These are phyloP conservation scores for Serendipita indica DNA, from an alignment of 768 basidiomycete species.

Conservation along the genomic window DNA sequence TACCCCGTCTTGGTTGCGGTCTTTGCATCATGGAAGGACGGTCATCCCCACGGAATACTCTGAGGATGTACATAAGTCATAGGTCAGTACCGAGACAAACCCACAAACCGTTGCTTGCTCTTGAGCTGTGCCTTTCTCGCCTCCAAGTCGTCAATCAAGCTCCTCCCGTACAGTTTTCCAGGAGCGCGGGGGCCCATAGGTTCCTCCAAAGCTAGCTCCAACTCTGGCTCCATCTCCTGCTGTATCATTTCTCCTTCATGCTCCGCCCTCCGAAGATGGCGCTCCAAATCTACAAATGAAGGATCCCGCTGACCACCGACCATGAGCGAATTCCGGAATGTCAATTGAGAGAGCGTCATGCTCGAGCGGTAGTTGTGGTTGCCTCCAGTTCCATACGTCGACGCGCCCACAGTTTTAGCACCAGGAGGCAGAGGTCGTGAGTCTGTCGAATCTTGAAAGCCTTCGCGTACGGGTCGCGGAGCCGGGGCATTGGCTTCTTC, in stretches of 20 bases:
- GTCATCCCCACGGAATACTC: slow-evolving; percentile 77
- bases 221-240: slow-evolving; percentile 27
- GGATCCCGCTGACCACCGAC: slow-evolving; percentile 53
- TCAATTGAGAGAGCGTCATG: slow-evolving; percentile 64
- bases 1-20: slow-evolving; percentile 34
- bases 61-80: no score
- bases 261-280: slow-evolving; percentile 50
- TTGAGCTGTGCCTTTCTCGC: slow-evolving; percentile 68
- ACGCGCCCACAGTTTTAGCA: slow-evolving; percentile 42
- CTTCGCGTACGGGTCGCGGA: slow-evolving; percentile 29
- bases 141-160: slow-evolving; percentile 83
- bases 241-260: slow-evolving; percentile 65
- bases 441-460: slow-evolving; percentile 50
- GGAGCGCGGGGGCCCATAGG: slow-evolving; percentile 34
- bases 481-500: slow-evolving; percentile 19
- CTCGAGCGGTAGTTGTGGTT: slow-evolving; percentile 63
- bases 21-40: slow-evolving; percentile 91
- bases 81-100: neutral
- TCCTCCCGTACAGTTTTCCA: slow-evolving; percentile 77
- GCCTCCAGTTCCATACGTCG: slow-evolving; percentile 45
- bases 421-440: slow-evolving; percentile 67
- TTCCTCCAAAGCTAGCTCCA: slow-evolving; percentile 26
- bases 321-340: slow-evolving; percentile 67
- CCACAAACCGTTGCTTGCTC: slow-evolving; percentile 59
- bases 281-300: slow-evolving; percentile 44